Evolutionary conservation across 2,329 filamentous ascomycete genomes (phyloP), one percentile per base, ranked within the genome.

Genomic region (Zelopaecilomyces penicillatus): DNA sequence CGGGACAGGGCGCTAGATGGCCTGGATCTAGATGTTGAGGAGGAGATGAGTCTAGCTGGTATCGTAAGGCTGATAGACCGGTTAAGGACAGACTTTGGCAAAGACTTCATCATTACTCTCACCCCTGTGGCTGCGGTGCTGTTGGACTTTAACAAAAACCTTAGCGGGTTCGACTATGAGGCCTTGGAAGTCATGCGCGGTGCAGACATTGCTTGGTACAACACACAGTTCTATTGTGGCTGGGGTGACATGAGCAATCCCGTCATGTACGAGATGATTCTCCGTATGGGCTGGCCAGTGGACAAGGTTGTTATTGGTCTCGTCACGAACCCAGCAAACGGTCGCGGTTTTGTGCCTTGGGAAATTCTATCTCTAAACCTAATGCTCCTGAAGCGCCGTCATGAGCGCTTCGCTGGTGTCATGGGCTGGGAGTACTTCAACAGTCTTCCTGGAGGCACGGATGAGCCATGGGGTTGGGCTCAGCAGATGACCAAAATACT

Each of bases 361-460:
- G 67, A 76, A 32, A 72, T 72, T 47, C 58, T 76, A 33, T 65
- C 65, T 1, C 49, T 57, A 6, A 70, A 74, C 0, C 57, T 78
- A 3, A 52, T 57, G 9, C 57, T 65, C 3, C 54, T 79, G 28
- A 57, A 62, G n/a, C 56, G 54, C 3, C 60, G 66, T 43, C 86
- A 86, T 55, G 76, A 77, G 1, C 68, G 68, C 1, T 93, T 95
- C 61, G 90, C 89, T 1, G 90, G 90, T 1, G 81, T 96, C 5
- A 93, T 93, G 82, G 88, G 88, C 3, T 96, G 90, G 90, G 90
- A 96, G 67, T 95, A 93, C 61, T 95, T 91, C 67, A 94, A 95
- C 67, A 79, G 83, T 44, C 62, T 81, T 46, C 85, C 86, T 0
- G 83, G 82, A 1, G 82, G 77, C 27, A 60, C 59, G 2, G 68